Evolutionary conservation across 257 asterid genomes (phyloP).

Genomic region (Plantago ovata): DNA sequence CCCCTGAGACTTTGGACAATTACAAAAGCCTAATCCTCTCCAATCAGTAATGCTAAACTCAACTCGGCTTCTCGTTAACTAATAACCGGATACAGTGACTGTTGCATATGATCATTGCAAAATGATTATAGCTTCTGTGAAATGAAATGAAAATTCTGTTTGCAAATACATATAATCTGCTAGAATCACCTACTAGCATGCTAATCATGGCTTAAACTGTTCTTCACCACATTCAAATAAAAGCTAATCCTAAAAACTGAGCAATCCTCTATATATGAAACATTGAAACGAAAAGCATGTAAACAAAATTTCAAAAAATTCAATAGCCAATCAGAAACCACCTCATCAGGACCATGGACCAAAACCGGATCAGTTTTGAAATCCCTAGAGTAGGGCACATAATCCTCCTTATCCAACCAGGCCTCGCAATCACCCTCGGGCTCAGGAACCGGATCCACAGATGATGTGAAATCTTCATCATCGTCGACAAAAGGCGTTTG

Average conservation of each 20-base stretch:
- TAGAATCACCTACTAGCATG: too few species aligned
- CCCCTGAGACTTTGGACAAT: background rate
- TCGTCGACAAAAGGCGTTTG: slow-evolving; percentile 14
- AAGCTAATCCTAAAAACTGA: too few species aligned
- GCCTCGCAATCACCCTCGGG: slow-evolving; percentile 50
- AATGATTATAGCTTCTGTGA: too few species aligned
- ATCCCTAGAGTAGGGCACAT: slow-evolving; percentile 64
- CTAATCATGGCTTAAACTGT: too few species aligned
- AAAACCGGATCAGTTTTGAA: slow-evolving; percentile 57
- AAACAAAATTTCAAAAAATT: too few species aligned
- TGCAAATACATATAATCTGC: too few species aligned
- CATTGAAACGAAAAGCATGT: background rate
- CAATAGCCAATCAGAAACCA: slow-evolving; percentile 19
- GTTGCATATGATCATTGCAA: too few species aligned
- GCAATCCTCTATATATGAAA: too few species aligned
- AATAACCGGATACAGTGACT: slow-evolving; percentile 8
- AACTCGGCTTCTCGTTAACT: slow-evolving; percentile 17
- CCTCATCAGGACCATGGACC: slow-evolving; percentile 63
- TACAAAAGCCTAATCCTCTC: background rate
- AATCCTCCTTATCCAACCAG: slow-evolving; percentile 81
- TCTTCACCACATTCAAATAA: too few species aligned
- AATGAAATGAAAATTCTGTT: too few species aligned
- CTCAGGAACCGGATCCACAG: slow-evolving; percentile 20
- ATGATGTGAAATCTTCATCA: slow-evolving; percentile 10
- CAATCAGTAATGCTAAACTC: background rate